These are phyloP conservation scores for Dalbergia cochinchinensis DNA, from an alignment of 306 rosid genomes.

Conservation along the genomic window DNA sequence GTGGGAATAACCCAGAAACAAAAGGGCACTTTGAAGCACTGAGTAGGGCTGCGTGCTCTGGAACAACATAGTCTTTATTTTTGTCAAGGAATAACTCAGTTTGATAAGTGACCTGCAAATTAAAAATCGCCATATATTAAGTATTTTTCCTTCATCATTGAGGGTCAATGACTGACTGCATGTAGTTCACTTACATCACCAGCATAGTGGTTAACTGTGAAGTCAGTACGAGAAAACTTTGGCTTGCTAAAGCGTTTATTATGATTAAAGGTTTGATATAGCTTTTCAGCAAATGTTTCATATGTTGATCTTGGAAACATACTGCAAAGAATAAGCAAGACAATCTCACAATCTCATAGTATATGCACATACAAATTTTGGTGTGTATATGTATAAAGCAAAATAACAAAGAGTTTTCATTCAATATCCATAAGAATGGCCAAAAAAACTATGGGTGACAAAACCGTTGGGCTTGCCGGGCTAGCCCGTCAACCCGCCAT, in stretches of 20 bases:
- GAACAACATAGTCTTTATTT: conserved; percentile 95
- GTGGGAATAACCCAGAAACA: conserved; percentile 88
- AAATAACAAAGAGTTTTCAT: conserved; percentile 19
- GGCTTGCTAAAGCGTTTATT: conserved; percentile 98
- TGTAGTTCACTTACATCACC: conserved; percentile 81
- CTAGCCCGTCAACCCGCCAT: no score
- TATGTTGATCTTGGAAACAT: conserved; percentile 99
- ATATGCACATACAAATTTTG: conserved; percentile 11
- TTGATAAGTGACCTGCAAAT: conserved; percentile 91
- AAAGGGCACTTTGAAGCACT: conserved; percentile 82
- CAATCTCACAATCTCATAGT: conserved; percentile 52
- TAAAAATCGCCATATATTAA: conserved; percentile 31
- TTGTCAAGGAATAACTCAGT: conserved; percentile 93
- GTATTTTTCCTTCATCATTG: neutral
- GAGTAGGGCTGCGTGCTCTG: conserved; percentile 90
- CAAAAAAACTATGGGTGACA: neutral
- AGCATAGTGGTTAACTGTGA: conserved; percentile 90
- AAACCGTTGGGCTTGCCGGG: no score
- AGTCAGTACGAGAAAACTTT: conserved; percentile 84
- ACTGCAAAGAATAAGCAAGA: conserved; percentile 65
- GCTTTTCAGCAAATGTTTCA: conserved; percentile 88
- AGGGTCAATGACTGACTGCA: conserved; percentile 6
- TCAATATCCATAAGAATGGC: conserved; percentile 23
- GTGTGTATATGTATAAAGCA: neutral
- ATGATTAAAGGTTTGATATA: conserved; percentile 87